Percentiles rank a stretch among this genome's conserved stretches.
Evolutionary conservation across 257 asterid genomes (phyloP).

Genomic region (Vinca minor): DNA sequence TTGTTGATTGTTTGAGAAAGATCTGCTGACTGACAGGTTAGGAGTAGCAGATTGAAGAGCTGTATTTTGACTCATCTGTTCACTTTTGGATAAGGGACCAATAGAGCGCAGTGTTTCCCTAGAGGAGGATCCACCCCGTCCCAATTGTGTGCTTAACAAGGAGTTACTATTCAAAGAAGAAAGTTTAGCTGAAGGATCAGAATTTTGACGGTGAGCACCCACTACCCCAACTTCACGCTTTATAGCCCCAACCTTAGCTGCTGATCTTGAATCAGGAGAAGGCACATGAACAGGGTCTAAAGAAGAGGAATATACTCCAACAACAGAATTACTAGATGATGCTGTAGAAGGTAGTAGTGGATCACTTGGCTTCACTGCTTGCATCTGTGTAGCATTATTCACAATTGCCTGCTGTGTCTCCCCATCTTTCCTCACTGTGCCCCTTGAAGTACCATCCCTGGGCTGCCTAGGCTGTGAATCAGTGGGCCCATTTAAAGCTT

Average conservation of each 20-base stretch:
- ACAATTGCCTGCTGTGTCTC: slow-evolving; percentile 37
- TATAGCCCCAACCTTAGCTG: slow-evolving; percentile 83
- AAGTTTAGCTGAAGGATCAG: slow-evolving; percentile 40
- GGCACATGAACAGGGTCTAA: slow-evolving; percentile 98
- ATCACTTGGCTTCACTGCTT: slow-evolving; percentile 41
- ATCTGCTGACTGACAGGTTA: slow-evolving; percentile 32
- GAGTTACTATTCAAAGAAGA: slow-evolving; percentile 44
- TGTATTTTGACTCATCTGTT: slow-evolving; percentile 33
- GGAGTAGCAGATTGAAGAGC: slow-evolving; percentile 40
- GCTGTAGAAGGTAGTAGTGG: slow-evolving; percentile 36
- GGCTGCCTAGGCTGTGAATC: slow-evolving; percentile 40
- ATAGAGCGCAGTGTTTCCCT: slow-evolving; percentile 41
- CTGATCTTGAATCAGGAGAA: slow-evolving; percentile 71
- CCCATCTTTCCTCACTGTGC: slow-evolving; percentile 44
- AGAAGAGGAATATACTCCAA: slow-evolving; percentile 90
- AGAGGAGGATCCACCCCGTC: slow-evolving; percentile 38
- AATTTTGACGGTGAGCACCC: slow-evolving; percentile 72
- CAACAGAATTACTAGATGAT: slow-evolving; percentile 55
- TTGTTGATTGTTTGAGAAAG: slow-evolving; percentile 49
- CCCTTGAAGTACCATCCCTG: slow-evolving; percentile 40
- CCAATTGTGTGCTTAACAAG: slow-evolving; percentile 32
- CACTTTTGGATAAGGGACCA: slow-evolving; percentile 38
- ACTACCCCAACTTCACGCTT: slow-evolving; percentile 91
- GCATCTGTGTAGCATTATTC: slow-evolving; percentile 31
- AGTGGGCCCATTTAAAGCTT: slow-evolving; percentile 32